Base-by-base conservation (phyloP, 768 basidiomycete genomes). In the Paxillus involutus region DNA sequence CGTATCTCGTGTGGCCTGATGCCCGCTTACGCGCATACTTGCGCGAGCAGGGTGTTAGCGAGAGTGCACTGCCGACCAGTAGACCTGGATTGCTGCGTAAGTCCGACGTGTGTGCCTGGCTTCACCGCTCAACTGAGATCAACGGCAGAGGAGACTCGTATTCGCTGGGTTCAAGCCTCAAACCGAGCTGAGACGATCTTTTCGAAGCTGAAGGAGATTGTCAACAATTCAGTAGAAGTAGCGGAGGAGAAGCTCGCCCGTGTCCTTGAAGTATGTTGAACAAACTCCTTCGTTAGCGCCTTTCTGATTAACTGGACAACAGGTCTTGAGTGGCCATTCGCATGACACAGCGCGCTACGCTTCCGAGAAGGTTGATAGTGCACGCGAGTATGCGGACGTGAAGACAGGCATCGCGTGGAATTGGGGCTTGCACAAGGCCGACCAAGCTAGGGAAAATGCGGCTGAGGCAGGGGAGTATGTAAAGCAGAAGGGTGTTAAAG, bases 1-100 rank as follows among this genome's bases (percentile, higher is more conserved):
- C 83, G 3, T 97, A 96, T 72, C 75, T 95, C 47, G 79, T 81
- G 10, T 98, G 96, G 96, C 91, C 92, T 12, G 95, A 98, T 64
- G 91, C 94, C 3, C 82, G 95, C 32, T 83, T 98, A 26, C 86
- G 94, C 44, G 93, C 89, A 2, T 97, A 91, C 71, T 80, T 98
- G 17, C 81, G 93, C 42, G 83, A 89, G 63, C 80, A 82, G 58
- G 89, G 88, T 46, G 63, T 96, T 29, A 75, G 79, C 57, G 92
- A 95, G 61, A 77, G 77, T n/a, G 74, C 77, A 46, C 75, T 91
- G 40, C 86, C 88, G 1, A 80, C 77, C 1, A 68, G 63, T 3
- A 83, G 94, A 35, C 83, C 90, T 0, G 86, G 86, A n/a, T 80
- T 97, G 17, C 78, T 98, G 33, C 90, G 89, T 88, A 63, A 47